Percentiles rank a stretch among this genome's conserved stretches.
phyloP scores from a whole-genome alignment of 2,329 filamentous ascomycete genomes.

The Shiraia bambusicola region DNA sequence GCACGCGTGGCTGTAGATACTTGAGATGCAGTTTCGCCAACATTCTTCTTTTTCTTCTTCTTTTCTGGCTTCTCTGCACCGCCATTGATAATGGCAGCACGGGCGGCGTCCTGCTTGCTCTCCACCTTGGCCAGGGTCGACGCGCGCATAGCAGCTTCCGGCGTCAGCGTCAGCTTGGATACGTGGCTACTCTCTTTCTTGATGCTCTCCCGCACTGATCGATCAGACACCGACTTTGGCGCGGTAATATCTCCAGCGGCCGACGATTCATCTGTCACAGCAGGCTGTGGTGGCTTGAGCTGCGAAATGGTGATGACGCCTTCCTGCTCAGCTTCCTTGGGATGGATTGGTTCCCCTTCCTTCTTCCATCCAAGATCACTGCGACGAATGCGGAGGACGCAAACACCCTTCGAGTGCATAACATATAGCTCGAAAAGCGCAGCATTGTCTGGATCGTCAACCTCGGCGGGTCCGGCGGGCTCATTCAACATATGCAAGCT shows the following conservation, averaged over 20 bases:
- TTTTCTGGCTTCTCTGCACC: constrained; percentile 46
- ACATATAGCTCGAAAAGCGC: constrained; percentile 92
- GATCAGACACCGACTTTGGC: constrained; percentile 39
- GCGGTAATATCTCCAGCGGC: constrained; percentile 41
- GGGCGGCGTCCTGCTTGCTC: constrained; percentile 45
- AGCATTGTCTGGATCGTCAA: constrained; percentile 63
- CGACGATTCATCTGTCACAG: constrained; percentile 37
- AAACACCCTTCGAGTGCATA: constrained; percentile 97
- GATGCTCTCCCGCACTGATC: constrained; percentile 39
- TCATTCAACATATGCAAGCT: constrained; percentile 85
- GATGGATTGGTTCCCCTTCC: constrained; percentile 81
- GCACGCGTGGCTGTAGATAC: constrained; percentile 25
- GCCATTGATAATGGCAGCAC: constrained; percentile 45
- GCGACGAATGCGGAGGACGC: constrained; percentile 81
- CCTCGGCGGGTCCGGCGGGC: constrained; percentile 61
- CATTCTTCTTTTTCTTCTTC: constrained; percentile 69
- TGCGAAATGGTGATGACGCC: constrained; percentile 75
- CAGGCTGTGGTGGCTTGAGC: constrained; percentile 49
- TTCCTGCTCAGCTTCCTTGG: constrained; percentile 72
- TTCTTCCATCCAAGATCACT: constrained; percentile 88
- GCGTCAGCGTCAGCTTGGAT: constrained; percentile 38
- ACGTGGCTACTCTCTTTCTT: constrained; percentile 39
- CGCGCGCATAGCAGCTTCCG: constrained; percentile 44
- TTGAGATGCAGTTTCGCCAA: constrained; percentile 52
- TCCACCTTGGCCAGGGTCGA: constrained; percentile 46